Conservation (phyloP, 768 basidiomycete genomes). For the Russula lepida region DNA sequence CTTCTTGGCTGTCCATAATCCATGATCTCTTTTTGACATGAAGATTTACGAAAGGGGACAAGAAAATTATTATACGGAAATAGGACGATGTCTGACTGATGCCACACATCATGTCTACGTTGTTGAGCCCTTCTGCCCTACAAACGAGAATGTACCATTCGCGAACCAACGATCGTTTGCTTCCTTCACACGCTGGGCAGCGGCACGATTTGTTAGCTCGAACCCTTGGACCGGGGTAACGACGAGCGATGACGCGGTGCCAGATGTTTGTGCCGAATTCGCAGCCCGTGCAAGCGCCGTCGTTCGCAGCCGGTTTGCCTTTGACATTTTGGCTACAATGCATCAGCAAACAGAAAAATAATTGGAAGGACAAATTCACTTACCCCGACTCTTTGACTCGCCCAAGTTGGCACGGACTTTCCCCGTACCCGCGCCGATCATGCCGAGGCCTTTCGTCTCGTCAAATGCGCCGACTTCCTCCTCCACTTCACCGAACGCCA, state of each 20-base stretch:
- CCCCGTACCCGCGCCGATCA: conserved; percentile 85
- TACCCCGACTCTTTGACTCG: conserved; percentile 88
- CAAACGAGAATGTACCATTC: conserved; percentile 73
- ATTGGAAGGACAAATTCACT: conserved; percentile 23
- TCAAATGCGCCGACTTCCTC: conserved; percentile 96
- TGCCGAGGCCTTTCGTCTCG: conserved; percentile 95
- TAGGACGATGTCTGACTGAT: background rate
- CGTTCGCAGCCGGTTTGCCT: conserved; percentile 85
- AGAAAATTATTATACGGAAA: conserved; percentile 1
- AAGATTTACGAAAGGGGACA: background rate
- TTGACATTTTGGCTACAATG: conserved; percentile 82
- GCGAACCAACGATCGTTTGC: conserved; percentile 98
- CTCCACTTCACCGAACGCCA: conserved; percentile 92
- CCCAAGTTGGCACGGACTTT: conserved; percentile 83
- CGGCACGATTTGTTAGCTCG: conserved; percentile 89
- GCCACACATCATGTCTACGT: background rate
- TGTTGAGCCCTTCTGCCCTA: conserved; percentile 44
- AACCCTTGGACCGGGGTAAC: conserved; percentile 98
- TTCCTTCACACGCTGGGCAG: conserved; percentile 82
- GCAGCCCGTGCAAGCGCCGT: conserved; percentile 75
- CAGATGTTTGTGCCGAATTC: conserved; percentile 51
- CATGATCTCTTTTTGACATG: background rate
- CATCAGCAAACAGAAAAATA: background rate
- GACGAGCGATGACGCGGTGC: conserved; percentile 83
- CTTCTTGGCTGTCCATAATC: background rate